Evolutionary conservation across 345 rosid genomes (phyloP).

Genomic region (Angophora floribunda): DNA sequence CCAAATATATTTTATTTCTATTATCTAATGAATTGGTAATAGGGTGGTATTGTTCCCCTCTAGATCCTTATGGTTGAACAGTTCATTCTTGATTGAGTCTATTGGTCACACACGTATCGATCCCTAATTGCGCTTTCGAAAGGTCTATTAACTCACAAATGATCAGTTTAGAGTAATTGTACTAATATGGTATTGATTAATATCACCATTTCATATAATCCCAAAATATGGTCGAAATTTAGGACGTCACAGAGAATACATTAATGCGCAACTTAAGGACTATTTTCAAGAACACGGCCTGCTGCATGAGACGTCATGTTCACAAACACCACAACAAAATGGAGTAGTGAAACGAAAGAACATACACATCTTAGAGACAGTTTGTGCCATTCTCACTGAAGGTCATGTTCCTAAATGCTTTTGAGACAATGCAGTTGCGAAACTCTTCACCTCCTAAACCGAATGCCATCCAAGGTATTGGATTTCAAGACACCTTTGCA

Average conservation of each 20-base stretch:
- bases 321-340: background rate
- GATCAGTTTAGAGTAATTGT: too few species aligned
- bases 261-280: background rate
- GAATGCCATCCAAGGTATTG: background rate
- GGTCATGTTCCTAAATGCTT: background rate
- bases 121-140: too few species aligned
- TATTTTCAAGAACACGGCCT: background rate
- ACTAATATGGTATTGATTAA: too few species aligned
- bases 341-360: background rate
- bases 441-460: background rate
- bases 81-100: too few species aligned
- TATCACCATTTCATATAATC: too few species aligned
- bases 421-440: background rate
- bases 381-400: background rate
- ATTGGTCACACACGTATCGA: too few species aligned
- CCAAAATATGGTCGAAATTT: too few species aligned
- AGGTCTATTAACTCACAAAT: too few species aligned
- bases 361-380: background rate
- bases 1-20: too few species aligned
- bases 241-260: background rate
- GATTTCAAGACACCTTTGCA: background rate
- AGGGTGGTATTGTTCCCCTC: too few species aligned
- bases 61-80: too few species aligned
- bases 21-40: too few species aligned
- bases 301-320: background rate